Evolutionary conservation across 2,329 filamentous ascomycete genomes (phyloP).

Genomic region (Colletotrichum theobromicola): DNA sequence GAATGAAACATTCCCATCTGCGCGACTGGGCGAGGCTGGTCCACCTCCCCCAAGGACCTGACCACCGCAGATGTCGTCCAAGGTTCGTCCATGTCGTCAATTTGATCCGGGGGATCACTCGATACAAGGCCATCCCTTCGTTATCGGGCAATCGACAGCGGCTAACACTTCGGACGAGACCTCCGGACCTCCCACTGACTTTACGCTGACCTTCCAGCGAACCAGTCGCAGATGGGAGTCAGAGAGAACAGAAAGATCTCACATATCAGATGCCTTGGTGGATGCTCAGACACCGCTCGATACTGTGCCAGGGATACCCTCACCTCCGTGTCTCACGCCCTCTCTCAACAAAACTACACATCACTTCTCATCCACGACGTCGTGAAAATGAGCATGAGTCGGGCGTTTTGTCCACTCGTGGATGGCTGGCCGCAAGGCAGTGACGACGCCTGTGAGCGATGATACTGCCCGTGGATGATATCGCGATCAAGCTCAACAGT

Average conservation of each 20-base stretch:
- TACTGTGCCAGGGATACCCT: constrained; percentile 4
- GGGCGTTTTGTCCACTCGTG: not conserved
- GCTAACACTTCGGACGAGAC: constrained; percentile 5
- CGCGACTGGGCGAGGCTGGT: constrained; percentile 15
- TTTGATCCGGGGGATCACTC: not conserved
- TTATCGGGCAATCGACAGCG: constrained; percentile 14
- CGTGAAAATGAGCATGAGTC: not conserved
- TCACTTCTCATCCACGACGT: constrained; percentile 13
- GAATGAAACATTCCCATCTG: constrained; percentile 21
- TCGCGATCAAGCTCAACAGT: not conserved
- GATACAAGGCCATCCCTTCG: constrained; percentile 17
- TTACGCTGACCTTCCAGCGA: not conserved
- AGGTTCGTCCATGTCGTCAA: not conserved
- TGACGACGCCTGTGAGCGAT: not conserved
- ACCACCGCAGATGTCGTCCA: not conserved
- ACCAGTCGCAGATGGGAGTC: not conserved
- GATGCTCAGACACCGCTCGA: constrained; percentile 8
- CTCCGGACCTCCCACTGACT: constrained; percentile 4
- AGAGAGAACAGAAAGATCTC: not conserved
- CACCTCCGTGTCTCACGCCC: constrained; percentile 1
- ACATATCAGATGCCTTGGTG: constrained; percentile 9
- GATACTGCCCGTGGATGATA: not conserved
- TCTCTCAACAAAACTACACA: not conserved
- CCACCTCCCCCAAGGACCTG: not conserved
- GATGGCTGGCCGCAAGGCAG: not conserved